Evolutionary conservation across 768 basidiomycete species (phyloP), one percentile per base, ranked within the genome.

Genomic region (Lentinula lateritia): DNA sequence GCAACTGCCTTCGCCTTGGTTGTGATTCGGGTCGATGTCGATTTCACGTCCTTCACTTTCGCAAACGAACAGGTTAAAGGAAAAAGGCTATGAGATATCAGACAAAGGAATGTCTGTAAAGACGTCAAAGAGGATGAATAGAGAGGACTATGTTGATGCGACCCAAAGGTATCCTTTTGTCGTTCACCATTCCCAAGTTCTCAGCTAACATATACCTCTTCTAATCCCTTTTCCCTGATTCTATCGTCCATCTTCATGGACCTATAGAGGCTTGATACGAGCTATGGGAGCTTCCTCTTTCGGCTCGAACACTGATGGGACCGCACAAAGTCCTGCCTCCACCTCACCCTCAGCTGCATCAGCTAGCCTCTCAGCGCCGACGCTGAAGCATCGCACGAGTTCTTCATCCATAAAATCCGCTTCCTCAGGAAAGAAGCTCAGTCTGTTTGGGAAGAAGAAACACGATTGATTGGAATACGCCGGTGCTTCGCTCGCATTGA

Each of bases 131-230:
- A 78, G 80, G 6, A 80, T 87, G 63, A 83, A 84, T 62, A 76
- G 85, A 43, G 83, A 87, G 58, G 79, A 82, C 45, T 90, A 90
- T 62, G 74, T 90, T 3, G 88, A 90, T 66, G 87, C 88, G 6
- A 90, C 88, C 15, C 89, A 90, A 67, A 75, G 89, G 89, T 88
- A 60, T 63, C 76, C 66, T 12, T 18, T 16, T 41, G 20, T 23
- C 41, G 38, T 20, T 28, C 59, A 56, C 38, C 39, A 52, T 34
- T 10, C 28, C 35, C 42, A 5, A 1, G 9, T 32, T 41, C 38
- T 48, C 20, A 6, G 35, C 16, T 62, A 35, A 28, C n/a, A 5
- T 28, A 45, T 9, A 16, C 36, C 18, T 10, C 35, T 23, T 52
- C 13, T 16, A 53, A 16, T 57, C 48, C 42, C 2, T n/a, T n/a